A percentile compares a stretch with the other conserved stretches of the same genome.
These are phyloP conservation scores for Decorospora gaudefroyi DNA, from an alignment of 2,329 filamentous ascomycete species.

Conservation along the genomic window DNA sequence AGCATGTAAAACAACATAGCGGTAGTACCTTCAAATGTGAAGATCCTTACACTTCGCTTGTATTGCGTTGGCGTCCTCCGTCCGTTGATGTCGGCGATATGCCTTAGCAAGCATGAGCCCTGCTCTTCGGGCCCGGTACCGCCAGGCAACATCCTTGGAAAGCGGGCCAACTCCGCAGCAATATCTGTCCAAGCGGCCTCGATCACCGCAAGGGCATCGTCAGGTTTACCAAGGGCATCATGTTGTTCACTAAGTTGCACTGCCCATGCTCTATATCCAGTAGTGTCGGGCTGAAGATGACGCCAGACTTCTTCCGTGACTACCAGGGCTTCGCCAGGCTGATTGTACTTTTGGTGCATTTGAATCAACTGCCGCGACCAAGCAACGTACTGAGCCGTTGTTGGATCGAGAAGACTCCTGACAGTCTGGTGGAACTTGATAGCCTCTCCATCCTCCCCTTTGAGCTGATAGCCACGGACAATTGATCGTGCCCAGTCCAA, in stretches of 20 bases:
- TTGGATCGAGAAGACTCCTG: background rate
- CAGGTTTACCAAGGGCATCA: too few relatives aligned
- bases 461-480: background rate
- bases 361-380: background rate
- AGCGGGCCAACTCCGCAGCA: too few relatives aligned
- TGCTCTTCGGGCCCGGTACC: too few relatives aligned
- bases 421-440: background rate
- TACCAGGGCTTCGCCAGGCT: background rate
- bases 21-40: too few relatives aligned
- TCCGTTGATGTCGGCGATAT: too few relatives aligned
- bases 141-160: too few relatives aligned
- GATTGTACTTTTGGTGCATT: background rate
- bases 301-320: background rate
- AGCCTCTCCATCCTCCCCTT: background rate
- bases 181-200: too few relatives aligned
- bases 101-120: too few relatives aligned
- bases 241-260: background rate
- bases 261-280: background rate
- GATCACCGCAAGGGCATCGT: too few relatives aligned
- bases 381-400: background rate
- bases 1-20: too few relatives aligned
- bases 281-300: background rate
- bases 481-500: background rate
- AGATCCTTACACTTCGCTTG: too few relatives aligned
- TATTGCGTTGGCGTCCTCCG: too few relatives aligned